Evolutionary conservation across 768 basidiomycete genomes (phyloP).

Genomic region (Pleurotus cornucopiae): DNA sequence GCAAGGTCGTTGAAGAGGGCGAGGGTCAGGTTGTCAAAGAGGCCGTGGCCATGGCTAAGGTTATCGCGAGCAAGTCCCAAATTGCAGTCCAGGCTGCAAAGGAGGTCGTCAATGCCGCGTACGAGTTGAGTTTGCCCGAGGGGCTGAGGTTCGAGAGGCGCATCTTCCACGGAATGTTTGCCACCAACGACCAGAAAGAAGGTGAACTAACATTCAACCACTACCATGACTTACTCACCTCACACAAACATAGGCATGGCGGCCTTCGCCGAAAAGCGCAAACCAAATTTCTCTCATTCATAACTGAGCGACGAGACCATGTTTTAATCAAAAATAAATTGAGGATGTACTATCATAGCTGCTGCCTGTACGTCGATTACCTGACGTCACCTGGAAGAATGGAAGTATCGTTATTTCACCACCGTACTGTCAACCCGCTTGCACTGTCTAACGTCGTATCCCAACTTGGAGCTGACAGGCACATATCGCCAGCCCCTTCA

Average conservation of each 20-base stretch:
- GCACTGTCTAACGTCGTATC: too few species aligned
- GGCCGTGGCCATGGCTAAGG: slow-evolving; percentile 74
- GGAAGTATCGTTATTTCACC: too few species aligned
- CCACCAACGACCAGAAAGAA: slow-evolving; percentile 93
- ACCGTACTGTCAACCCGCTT: too few species aligned
- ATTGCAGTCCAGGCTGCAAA: slow-evolving; percentile 85
- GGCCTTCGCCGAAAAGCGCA: slow-evolving; percentile 93
- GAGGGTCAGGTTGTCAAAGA: slow-evolving; percentile 82
- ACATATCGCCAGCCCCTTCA: too few species aligned
- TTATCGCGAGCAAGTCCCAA: slow-evolving; percentile 78
- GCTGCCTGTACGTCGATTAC: too few species aligned
- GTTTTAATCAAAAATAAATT: too few species aligned
- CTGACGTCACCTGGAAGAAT: too few species aligned
- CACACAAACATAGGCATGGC: slow-evolving; percentile 65
- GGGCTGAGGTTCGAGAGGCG: slow-evolving; percentile 86
- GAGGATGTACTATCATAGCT: too few species aligned
- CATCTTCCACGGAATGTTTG: slow-evolving; percentile 88
- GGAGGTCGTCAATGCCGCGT: slow-evolving; percentile 92
- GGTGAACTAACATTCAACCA: slow-evolving; percentile 42
- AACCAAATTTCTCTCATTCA: slow-evolving; percentile 73
- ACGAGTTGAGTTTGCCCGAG: slow-evolving; percentile 75
- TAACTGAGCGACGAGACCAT: slow-evolving; percentile 14
- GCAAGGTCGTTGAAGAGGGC: slow-evolving; percentile 71
- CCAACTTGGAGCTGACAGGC: too few species aligned
- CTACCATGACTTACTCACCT: slow-evolving; percentile 8